These are phyloP conservation scores for Entomortierella lignicola DNA, from an alignment of 192 early-diverging fungal genomes.

Conservation along the genomic window DNA sequence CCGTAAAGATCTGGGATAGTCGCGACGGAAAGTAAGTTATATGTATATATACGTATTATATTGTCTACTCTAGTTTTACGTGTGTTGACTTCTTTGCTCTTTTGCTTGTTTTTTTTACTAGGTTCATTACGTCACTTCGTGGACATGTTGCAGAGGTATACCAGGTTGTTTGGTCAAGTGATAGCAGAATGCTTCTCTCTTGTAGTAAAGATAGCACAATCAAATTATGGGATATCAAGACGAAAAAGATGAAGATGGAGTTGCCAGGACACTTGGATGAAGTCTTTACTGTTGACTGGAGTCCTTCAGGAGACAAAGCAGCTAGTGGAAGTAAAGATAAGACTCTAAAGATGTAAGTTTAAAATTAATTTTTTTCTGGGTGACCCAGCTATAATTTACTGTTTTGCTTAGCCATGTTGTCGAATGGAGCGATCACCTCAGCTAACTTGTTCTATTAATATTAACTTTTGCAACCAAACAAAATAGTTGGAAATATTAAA, in stretches of 20 bases:
- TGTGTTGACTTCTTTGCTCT: background rate
- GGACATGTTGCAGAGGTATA: slow-evolving; percentile 98
- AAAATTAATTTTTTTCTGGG: too few relatives aligned
- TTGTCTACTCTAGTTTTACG: too few relatives aligned
- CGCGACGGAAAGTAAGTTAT: slow-evolving; percentile 72
- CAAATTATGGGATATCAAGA: slow-evolving; percentile 95
- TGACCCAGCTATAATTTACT: too few relatives aligned
- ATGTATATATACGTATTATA: too few relatives aligned
- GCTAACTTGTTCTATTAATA: too few relatives aligned
- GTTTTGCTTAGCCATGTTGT: too few relatives aligned
- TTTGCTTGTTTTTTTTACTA: slow-evolving; percentile 4
- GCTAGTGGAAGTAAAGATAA: slow-evolving; percentile 95
- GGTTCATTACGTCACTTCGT: slow-evolving; percentile 88
- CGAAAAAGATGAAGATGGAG: slow-evolving; percentile 90
- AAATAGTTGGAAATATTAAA: too few relatives aligned
- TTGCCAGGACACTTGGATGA: slow-evolving; percentile 97
- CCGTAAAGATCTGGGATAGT: slow-evolving; percentile 98
- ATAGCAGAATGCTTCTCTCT: slow-evolving; percentile 92
- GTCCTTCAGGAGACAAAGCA: slow-evolving; percentile 89
- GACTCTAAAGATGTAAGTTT: slow-evolving; percentile 85
- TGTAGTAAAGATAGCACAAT: slow-evolving; percentile 92
- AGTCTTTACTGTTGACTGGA: slow-evolving; percentile 96
- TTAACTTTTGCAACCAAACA: too few relatives aligned
- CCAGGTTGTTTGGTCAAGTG: slow-evolving; percentile 95
- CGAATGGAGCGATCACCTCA: too few relatives aligned